Evolutionary conservation across 2,329 filamentous ascomycete species (phyloP).

Genomic region (Microcera coccophila): DNA sequence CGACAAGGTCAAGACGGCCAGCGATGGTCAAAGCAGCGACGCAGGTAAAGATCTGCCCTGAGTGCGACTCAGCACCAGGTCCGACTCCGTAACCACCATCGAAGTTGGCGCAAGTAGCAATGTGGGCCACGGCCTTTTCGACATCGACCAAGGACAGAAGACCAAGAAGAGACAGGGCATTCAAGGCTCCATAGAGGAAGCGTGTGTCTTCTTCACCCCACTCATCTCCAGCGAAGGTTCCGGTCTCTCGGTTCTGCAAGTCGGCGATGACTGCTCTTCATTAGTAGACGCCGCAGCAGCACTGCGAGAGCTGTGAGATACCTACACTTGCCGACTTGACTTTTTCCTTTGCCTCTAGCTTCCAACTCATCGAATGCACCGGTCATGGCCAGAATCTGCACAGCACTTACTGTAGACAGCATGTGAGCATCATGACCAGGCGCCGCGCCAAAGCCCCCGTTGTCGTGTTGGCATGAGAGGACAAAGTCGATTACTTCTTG

Average conservation of each 20-base stretch:
- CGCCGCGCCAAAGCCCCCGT: constrained; percentile 88
- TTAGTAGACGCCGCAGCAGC: constrained; percentile 19
- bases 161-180: constrained; percentile 79
- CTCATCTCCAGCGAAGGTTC: constrained; percentile 88
- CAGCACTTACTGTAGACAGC: constrained; percentile 90
- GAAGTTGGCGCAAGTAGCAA: constrained; percentile 83
- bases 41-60: constrained; percentile 94
- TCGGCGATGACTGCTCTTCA: constrained; percentile 63
- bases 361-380: constrained; percentile 85
- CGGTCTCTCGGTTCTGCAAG: constrained; percentile 75
- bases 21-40: constrained; percentile 83
- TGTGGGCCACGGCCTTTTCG: constrained; percentile 71
- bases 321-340: constrained; percentile 76
- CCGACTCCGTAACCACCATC: constrained; percentile 90
- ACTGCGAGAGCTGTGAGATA: constrained; percentile 21
- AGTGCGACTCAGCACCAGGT: constrained; percentile 89
- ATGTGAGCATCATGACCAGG: constrained; percentile 94
- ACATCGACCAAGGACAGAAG: constrained; percentile 72
- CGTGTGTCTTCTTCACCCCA: constrained; percentile 96
- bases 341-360: constrained; percentile 57
- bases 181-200: constrained; percentile 87
- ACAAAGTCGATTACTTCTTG: constrained; percentile 84
- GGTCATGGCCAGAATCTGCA: constrained; percentile 85
- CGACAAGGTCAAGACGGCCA: constrained; percentile 73
- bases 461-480: constrained; percentile 86